Percentiles rank a stretch among this genome's conserved stretches.
Evolutionary conservation across 2,329 filamentous ascomycete species (phyloP).

Genomic region (Paracorniculantispora psalliotae): DNA sequence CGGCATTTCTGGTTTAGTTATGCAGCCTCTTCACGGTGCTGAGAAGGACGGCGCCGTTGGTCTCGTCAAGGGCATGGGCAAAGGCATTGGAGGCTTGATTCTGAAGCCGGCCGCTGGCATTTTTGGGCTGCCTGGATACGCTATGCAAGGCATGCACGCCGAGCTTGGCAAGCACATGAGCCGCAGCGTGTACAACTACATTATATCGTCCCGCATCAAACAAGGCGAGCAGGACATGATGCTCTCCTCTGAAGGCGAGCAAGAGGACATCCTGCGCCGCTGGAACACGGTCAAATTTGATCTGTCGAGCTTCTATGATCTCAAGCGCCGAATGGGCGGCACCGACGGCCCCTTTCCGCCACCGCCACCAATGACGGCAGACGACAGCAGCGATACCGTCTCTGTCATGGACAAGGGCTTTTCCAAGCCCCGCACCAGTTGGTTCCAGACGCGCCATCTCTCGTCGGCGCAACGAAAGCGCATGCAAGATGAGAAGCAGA

Average conservation of each 20-base stretch:
- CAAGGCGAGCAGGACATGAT: constrained; percentile 68
- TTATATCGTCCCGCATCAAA: constrained; percentile 68
- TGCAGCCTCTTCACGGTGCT: constrained; percentile 63
- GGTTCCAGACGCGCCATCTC: constrained; percentile 43
- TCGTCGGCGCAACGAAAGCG: constrained; percentile 48
- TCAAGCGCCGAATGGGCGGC: constrained; percentile 37
- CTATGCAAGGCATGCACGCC: constrained; percentile 76
- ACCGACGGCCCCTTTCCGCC: constrained; percentile 13
- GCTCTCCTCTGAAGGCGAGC: constrained; percentile 51
- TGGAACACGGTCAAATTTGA: constrained; percentile 60
- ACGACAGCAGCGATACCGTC: constrained; percentile 3
- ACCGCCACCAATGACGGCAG: neutral
- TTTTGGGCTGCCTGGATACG: constrained; percentile 72
- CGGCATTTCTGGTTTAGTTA: constrained; percentile 74
- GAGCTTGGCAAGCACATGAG: constrained; percentile 68
- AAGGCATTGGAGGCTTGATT: constrained; percentile 75
- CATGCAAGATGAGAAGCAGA: constrained; percentile 43
- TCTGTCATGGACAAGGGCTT: constrained; percentile 18
- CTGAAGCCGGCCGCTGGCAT: constrained; percentile 75
- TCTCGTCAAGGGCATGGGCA: constrained; percentile 73
- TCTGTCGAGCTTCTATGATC: constrained; percentile 55
- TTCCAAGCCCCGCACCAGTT: constrained; percentile 38
- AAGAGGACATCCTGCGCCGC: constrained; percentile 55
- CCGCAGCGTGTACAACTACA: constrained; percentile 70
- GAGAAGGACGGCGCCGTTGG: constrained; percentile 49